Evolutionary conservation across 2,329 filamentous ascomycete species (phyloP).

Genomic region (Fusarium sp.): DNA sequence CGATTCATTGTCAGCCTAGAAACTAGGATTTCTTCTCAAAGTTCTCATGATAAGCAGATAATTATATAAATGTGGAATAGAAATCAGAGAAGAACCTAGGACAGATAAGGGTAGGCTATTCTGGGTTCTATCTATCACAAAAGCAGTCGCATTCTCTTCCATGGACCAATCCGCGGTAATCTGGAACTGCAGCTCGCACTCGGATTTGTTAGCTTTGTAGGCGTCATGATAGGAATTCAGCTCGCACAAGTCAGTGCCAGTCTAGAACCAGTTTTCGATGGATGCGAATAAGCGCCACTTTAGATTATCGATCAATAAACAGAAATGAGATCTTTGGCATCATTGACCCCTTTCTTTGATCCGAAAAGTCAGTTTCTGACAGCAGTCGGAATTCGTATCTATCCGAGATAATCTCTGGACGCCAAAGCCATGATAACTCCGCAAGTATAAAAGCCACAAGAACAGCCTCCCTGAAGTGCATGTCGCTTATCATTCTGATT

Average conservation of each 20-base stretch:
- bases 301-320: slow-evolving; percentile 5
- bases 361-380: slow-evolving; percentile 8
- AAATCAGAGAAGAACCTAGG: background rate
- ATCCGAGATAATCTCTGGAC: slow-evolving; percentile 9
- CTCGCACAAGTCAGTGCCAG: slow-evolving; percentile 5
- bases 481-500: too few species aligned
- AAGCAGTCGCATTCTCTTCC: background rate
- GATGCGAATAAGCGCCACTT: slow-evolving; percentile 8
- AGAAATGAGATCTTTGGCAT: slow-evolving; percentile 18
- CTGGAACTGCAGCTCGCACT: slow-evolving; percentile 11
- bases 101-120: background rate
- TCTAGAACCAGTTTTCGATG: slow-evolving; percentile 1
- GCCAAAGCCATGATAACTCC: slow-evolving; percentile 17
- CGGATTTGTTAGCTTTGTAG: slow-evolving; percentile 13
- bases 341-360: background rate
- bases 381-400: slow-evolving; percentile 20
- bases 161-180: too few species aligned
- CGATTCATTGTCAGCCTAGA: background rate
- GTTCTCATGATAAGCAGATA: background rate
- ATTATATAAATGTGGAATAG: background rate
- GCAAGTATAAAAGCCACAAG: slow-evolving; percentile 22
- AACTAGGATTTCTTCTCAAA: background rate
- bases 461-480: background rate
- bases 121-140: background rate
- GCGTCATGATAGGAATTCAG: slow-evolving; percentile 32